Conservation (phyloP, 352 stramenopile genomes). For the Globisporangium lucens region DNA sequence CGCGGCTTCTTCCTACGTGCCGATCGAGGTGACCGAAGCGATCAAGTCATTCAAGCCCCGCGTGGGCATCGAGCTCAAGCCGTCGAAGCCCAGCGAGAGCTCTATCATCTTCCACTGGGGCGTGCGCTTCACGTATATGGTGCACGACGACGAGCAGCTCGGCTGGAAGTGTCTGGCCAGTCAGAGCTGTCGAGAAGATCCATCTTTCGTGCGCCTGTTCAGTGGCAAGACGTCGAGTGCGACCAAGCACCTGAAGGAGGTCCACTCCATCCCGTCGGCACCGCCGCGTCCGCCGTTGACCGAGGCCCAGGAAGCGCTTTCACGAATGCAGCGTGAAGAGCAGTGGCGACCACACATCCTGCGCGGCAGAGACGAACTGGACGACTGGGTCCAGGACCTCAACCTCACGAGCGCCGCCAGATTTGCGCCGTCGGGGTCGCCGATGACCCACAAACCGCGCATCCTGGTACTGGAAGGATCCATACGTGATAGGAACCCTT, state of each 20-base stretch:
- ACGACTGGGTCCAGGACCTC: conserved; percentile 25
- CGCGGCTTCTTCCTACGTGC: too few species aligned
- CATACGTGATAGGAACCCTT: conserved; percentile 43
- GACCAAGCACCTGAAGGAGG: background rate
- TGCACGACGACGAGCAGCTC: background rate
- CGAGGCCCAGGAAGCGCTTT: background rate
- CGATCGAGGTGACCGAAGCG: background rate
- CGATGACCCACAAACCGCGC: conserved; percentile 29
- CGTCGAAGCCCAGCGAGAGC: background rate
- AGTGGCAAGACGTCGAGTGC: background rate
- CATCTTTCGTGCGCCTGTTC: background rate
- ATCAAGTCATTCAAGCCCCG: background rate
- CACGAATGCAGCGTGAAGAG: background rate
- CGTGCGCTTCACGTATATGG: background rate
- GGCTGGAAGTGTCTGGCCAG: background rate
- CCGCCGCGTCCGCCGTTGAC: too few species aligned
- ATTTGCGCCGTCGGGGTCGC: conserved; percentile 16
- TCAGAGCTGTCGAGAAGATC: background rate
- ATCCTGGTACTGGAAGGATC: conserved; percentile 62
- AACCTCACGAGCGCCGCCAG: conserved; percentile 17
- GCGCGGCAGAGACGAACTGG: conserved; percentile 5
- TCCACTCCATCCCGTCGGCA: background rate
- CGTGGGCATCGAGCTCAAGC: background rate
- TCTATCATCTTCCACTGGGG: background rate
- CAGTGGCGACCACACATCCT: background rate